Evolutionary conservation across 139 green algal species (phyloP), one percentile per base, ranked within the genome.

Genomic region (Haematococcus sp.): DNA sequence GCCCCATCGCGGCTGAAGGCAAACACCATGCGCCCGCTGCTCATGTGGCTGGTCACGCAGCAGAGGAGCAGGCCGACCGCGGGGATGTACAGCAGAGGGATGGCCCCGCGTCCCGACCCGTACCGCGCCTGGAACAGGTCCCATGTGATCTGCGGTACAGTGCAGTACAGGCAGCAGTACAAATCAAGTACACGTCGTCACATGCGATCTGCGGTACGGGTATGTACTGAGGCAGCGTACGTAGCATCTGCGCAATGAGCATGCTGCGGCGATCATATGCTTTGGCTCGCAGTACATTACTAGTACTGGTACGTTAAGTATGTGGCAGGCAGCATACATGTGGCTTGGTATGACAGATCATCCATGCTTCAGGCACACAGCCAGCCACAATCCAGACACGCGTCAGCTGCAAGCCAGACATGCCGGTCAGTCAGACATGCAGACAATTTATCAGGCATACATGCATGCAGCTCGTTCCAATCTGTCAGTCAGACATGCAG

Each of bases 1-100:
- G 73, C 84, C 23, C 76, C 52, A 73, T 91, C 86, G 9, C 86
- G 74, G 2, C 61, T 63, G 68, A 91, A 90, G 3, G 84, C 76
- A 59, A 76, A 91, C 22, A 81, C 35, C 82, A 88, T 84, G 67
- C 30, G 67, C 5, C 15, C 28, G 4, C 7, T 19, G 11, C 40
- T 49, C 40, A 49, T 49, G 40, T 49, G 40, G 40, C 40, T 49
- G 30, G 70, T 58, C 52, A 58, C 52, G 40, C 61, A 70, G 55
- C 70, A 77, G 46, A 77, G 74, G 70, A 77, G 77, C 0, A 77
- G 55, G 11, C 54, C 76, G 2, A 82, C 63, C 13, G 73, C 25
- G 7, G 63, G 70, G 5, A 82, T 35, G 76, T 74, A 82, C 35
- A 70, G 44, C 31, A 77, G 22, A 13, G 59, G 69, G 2, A 82